These are phyloP conservation scores for Exophiala phaeomuriformis DNA, from an alignment of 2,329 filamentous ascomycete genomes.

Conservation along the genomic window DNA sequence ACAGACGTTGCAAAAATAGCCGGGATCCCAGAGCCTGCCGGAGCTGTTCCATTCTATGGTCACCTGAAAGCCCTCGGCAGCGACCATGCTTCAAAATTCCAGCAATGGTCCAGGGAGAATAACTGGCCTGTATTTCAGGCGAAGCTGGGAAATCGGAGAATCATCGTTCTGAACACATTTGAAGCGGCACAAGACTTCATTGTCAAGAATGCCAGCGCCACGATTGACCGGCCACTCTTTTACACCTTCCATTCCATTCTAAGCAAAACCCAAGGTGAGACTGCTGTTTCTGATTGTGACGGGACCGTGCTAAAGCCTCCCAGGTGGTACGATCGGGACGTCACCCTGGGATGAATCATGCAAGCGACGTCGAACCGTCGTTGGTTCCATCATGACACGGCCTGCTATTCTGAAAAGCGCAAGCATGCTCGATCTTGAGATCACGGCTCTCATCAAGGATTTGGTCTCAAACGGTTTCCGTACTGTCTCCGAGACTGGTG, in stretches of 20 bases:
- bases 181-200: not conserved
- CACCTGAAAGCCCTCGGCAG: not conserved
- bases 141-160: not conserved
- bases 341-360: not conserved
- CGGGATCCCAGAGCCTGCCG: not conserved
- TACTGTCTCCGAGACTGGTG: constrained; percentile 45
- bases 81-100: not conserved
- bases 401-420: not conserved
- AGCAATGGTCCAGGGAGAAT: not conserved
- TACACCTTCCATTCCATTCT: constrained; percentile 2
- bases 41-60: not conserved
- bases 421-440: constrained; percentile 48
- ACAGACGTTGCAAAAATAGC: not conserved
- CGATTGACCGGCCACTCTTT: constrained; percentile 2
- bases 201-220: not conserved
- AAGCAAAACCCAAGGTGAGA: not conserved
- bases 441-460: not conserved
- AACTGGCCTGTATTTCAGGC: constrained; percentile 1
- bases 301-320: not conserved
- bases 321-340: constrained; percentile 1
- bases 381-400: not conserved
- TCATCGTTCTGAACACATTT: not conserved
- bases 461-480: constrained; percentile 39
- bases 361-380: not conserved
- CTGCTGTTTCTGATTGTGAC: not conserved